A percentile compares a stretch with the other conserved stretches of the same genome.
These are phyloP conservation scores for Fomitopsis schrenkii DNA, from an alignment of 1,284 basidiomycete genomes.

Conservation along the genomic window DNA sequence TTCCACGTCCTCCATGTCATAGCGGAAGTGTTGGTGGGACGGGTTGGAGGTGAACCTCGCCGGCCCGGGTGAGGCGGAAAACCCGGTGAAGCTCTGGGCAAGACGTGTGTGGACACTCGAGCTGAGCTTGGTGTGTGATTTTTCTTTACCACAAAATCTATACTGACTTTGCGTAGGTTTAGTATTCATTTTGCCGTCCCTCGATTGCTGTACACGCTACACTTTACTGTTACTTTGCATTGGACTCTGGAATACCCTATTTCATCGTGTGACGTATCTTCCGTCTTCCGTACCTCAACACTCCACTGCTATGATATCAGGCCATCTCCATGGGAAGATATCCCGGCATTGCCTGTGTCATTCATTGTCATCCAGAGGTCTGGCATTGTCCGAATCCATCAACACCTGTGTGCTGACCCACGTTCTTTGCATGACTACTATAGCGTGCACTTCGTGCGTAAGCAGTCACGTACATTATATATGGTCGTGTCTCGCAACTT, in stretches of 20 bases:
- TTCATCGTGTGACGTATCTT: neutral
- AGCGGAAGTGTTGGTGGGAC: slow-evolving; percentile 99
- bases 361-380: neutral
- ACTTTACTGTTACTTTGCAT: neutral
- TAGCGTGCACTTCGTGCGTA: neutral
- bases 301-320: neutral
- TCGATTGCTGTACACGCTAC: neutral
- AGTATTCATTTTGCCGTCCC: neutral
- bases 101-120: slow-evolving; percentile 98
- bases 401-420: neutral
- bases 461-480: neutral
- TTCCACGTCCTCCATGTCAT: slow-evolving; percentile 1
- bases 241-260: neutral
- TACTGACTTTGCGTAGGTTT: neutral
- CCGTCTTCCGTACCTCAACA: neutral
- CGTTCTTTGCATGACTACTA: neutral
- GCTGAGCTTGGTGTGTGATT: slow-evolving; percentile 78
- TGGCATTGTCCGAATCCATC: neutral
- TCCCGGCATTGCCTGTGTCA: neutral
- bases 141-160: neutral
- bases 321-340: neutral
- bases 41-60: slow-evolving; percentile 88
- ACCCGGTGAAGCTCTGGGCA: slow-evolving; percentile 88
- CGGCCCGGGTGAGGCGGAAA: slow-evolving; percentile 45
- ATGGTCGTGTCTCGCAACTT: too few relatives aligned